Evolutionary conservation across 108 stramenopile species (phyloP).

Genomic region (Poteriospumella lacustris): DNA sequence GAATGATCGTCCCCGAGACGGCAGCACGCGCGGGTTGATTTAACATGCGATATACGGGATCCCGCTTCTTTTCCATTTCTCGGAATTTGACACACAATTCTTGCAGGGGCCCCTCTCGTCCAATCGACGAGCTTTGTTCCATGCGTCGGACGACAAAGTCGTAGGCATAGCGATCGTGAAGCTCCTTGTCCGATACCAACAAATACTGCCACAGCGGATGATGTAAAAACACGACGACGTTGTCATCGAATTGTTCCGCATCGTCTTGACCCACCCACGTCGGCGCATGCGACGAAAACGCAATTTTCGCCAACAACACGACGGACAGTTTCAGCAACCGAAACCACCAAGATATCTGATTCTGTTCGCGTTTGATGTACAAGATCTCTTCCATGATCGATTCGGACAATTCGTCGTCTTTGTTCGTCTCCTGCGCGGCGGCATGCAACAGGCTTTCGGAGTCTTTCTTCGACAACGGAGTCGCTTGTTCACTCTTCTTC

Average conservation of each 20-base stretch:
- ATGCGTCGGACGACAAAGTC: too few relatives aligned
- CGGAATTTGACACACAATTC: background rate
- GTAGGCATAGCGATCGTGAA: too few relatives aligned
- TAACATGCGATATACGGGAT: conserved; percentile 4
- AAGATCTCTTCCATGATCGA: background rate
- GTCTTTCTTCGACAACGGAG: background rate
- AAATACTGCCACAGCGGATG: background rate
- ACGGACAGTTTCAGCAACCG: conserved; percentile 10
- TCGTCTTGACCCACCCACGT: background rate
- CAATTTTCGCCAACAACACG: background rate
- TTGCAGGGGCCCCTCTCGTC: too few relatives aligned
- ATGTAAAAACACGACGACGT: background rate
- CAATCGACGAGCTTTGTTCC: too few relatives aligned
- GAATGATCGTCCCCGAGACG: background rate
- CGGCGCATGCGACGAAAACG: too few relatives aligned
- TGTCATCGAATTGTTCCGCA: background rate
- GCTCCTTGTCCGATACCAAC: too few relatives aligned
- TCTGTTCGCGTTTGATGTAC: background rate
- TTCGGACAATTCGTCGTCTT: background rate
- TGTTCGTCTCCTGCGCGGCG: background rate
- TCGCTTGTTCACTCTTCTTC: background rate
- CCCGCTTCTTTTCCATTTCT: background rate
- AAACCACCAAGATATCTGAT: conserved; percentile 26
- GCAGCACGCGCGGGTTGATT: background rate
- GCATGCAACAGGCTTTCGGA: too few relatives aligned